These are phyloP conservation scores for Groenewaldozyma auringiensis DNA, from an alignment of 1,139 yeast genomes.

Conservation along the genomic window DNA sequence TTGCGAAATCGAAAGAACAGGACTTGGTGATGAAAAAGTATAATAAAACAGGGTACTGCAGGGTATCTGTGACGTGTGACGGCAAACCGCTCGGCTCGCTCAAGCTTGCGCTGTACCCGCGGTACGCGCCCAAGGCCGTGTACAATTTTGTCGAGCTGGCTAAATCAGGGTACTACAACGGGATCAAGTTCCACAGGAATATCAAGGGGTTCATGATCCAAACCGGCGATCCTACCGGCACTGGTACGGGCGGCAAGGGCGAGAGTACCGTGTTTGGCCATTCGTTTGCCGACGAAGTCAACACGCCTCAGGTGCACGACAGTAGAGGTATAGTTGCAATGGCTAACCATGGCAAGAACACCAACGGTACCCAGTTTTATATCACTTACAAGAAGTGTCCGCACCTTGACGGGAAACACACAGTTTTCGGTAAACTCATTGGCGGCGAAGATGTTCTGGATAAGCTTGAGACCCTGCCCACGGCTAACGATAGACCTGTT, in stretches of 20 bases:
- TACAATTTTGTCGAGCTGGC: constrained; percentile 40
- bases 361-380: constrained; percentile 73
- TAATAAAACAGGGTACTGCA: constrained; percentile 28
- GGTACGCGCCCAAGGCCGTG: constrained; percentile 38
- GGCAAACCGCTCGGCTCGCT: constrained; percentile 36
- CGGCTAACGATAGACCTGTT: constrained; percentile 29
- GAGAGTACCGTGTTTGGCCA: constrained; percentile 20
- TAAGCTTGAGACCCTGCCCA: constrained; percentile 48
- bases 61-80: constrained; percentile 23
- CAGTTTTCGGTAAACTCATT: constrained; percentile 70
- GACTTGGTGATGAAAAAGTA: constrained; percentile 26
- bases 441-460: constrained; percentile 74
- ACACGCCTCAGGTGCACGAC: constrained; percentile 68
- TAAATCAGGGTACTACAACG: constrained; percentile 35
- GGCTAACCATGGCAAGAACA: constrained; percentile 61
- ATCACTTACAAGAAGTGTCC: constrained; percentile 65
- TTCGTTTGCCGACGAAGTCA: constrained; percentile 43
- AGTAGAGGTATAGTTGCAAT: constrained; percentile 75
- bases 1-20: constrained; percentile 9
- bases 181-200: constrained; percentile 40
- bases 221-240: constrained; percentile 46
- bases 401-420: constrained; percentile 67
- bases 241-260: constrained; percentile 38
- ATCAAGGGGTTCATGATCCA: constrained; percentile 45
- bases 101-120: constrained; percentile 33